These are phyloP conservation scores for Mallotus japonicus DNA, from an alignment of 441 rosid genomes.

Conservation along the genomic window DNA sequence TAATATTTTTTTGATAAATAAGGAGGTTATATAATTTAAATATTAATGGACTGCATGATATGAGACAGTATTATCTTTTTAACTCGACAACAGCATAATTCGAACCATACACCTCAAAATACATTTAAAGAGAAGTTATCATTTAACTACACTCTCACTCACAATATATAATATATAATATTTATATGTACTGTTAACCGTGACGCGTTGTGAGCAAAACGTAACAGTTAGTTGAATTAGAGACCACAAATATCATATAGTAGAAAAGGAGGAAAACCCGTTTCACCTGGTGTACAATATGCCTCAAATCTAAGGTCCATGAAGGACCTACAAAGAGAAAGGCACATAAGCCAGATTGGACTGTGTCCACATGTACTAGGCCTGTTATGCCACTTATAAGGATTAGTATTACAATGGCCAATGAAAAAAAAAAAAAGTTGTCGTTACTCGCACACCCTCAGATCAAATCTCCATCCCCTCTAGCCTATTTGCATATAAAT, in stretches of 20 bases:
- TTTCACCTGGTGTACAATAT: background rate
- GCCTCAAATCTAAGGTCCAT: constrained; percentile 31
- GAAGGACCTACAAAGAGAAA: constrained; percentile 31
- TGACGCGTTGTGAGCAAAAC: too few relatives aligned
- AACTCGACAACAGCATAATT: too few relatives aligned
- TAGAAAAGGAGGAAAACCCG: background rate
- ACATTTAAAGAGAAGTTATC: too few relatives aligned
- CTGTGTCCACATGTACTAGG: constrained; percentile 11
- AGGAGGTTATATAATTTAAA: too few relatives aligned
- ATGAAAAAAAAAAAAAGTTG: constrained; percentile 9
- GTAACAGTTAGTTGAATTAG: background rate
- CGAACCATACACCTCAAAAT: too few relatives aligned
- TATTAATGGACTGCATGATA: too few relatives aligned
- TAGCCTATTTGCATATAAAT: constrained; percentile 14
- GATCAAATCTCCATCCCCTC: constrained; percentile 19
- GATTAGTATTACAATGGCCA: background rate
- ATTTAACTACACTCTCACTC: too few relatives aligned
- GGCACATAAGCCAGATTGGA: constrained; percentile 6
- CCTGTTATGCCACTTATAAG: background rate
- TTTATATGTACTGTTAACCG: too few relatives aligned
- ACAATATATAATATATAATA: too few relatives aligned
- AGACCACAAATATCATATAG: background rate
- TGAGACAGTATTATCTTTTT: too few relatives aligned
- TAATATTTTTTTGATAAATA: too few relatives aligned
- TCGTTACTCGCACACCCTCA: constrained; percentile 5